phyloP scores from a whole-genome alignment of 306 rosid genomes.

The Rosa chinensis region DNA sequence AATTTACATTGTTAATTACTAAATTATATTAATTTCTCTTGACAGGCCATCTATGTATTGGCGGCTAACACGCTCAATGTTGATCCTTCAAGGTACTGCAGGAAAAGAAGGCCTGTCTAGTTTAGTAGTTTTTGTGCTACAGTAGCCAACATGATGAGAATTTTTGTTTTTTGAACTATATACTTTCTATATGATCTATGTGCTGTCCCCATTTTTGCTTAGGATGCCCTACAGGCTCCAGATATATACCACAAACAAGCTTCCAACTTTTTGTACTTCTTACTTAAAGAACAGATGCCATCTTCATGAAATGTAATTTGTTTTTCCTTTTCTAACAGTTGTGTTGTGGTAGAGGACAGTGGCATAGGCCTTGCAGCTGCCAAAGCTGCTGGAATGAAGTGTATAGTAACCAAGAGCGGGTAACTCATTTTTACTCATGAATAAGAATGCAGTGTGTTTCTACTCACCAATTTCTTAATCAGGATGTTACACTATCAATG shows the following conservation, averaged over 20 bases:
- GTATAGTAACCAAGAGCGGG: slow-evolving; percentile 94
- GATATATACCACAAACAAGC: background rate
- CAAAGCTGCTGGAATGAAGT: slow-evolving; percentile 91
- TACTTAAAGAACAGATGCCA: background rate
- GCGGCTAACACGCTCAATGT: slow-evolving; percentile 85
- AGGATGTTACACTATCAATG: background rate
- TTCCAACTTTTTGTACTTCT: background rate
- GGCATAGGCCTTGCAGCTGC: slow-evolving; percentile 98
- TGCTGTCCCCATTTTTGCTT: background rate
- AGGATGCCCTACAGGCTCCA: background rate
- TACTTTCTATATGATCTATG: slow-evolving; percentile 13
- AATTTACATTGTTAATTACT: slow-evolving; percentile 8
- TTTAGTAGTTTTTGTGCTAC: slow-evolving; percentile 5
- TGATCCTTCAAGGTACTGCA: slow-evolving; percentile 83
- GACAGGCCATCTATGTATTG: slow-evolving; percentile 84
- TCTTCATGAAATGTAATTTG: background rate
- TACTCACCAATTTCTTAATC: background rate
- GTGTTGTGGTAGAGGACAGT: slow-evolving; percentile 96
- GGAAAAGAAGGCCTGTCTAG: slow-evolving; percentile 13
- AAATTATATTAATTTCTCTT: slow-evolving; percentile 28
- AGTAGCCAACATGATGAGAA: slow-evolving; percentile 14
- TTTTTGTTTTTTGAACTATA: background rate
- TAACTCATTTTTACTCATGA: slow-evolving; percentile 22
- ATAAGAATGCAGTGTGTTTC: background rate
- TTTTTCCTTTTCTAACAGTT: slow-evolving; percentile 44